Percentiles rank a stretch among this genome's conserved stretches.
Conservation (phyloP, 2,329 filamentous ascomycete genomes). For the Fusarium pseudocircinatum region DNA sequence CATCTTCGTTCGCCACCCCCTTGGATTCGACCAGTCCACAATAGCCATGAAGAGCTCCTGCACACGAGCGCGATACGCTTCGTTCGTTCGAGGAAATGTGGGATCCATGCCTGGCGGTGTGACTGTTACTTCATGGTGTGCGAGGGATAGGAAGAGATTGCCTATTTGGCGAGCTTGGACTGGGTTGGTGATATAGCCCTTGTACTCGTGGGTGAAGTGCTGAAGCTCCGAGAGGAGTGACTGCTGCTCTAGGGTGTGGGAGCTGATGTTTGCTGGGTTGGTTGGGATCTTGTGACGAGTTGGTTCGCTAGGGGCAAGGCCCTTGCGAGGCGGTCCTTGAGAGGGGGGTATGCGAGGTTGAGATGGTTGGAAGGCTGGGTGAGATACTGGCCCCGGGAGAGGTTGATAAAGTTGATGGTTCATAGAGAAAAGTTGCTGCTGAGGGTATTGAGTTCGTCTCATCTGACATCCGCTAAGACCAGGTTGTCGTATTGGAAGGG, state of each 20-base stretch:
- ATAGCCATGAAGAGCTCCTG: constrained; percentile 34
- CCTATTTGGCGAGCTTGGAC: background rate
- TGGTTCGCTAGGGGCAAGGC: background rate
- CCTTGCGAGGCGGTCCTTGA: background rate
- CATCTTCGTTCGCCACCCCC: constrained; percentile 38
- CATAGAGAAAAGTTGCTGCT: background rate
- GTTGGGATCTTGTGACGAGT: background rate
- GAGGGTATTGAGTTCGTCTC: accelerated
- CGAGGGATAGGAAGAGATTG: constrained; percentile 6
- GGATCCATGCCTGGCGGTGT: background rate
- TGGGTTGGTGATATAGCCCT: constrained; percentile 7
- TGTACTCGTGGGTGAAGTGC: constrained; percentile 8
- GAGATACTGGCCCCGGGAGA: background rate
- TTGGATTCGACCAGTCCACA: constrained; percentile 26
- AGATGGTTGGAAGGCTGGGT: background rate
- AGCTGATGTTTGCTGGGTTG: background rate
- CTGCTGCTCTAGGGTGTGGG: background rate
- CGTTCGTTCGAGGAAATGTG: constrained; percentile 9
- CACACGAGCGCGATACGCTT: constrained; percentile 3
- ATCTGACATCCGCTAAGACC: background rate
- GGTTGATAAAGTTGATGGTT: background rate
- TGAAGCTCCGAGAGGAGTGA: background rate
- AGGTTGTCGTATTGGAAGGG: background rate
- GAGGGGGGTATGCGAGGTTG: background rate
- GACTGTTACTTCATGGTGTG: background rate